phyloP scores from a whole-genome alignment of 208 protist genomes.

The Kentomonas sorsogonicus region DNA sequence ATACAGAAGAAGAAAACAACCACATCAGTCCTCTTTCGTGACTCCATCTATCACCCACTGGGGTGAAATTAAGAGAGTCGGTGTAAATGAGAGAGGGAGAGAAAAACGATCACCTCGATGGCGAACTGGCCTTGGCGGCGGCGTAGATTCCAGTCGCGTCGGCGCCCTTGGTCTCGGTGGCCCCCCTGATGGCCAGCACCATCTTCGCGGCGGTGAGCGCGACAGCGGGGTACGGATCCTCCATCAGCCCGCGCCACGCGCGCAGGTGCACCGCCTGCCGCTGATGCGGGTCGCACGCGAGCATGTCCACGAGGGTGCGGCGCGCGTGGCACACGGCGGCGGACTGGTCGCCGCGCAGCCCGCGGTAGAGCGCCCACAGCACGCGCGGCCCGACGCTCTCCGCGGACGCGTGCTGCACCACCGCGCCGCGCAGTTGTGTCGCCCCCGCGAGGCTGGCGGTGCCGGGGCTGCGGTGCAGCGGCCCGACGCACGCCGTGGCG shows the following conservation, averaged over 20 bases:
- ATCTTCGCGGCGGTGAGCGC: slow-evolving; percentile 54
- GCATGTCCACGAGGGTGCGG: slow-evolving; percentile 42
- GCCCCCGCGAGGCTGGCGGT: slow-evolving; percentile 25
- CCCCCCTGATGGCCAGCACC: slow-evolving; percentile 21
- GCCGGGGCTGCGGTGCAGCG: slow-evolving; percentile 19
- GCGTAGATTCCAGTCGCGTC: slow-evolving; percentile 9
- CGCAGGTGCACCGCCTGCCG: slow-evolving; percentile 24
- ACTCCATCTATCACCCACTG: no score
- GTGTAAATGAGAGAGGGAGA: no score
- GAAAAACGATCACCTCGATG: no score
- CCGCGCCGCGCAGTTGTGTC: no score
- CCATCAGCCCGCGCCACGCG: slow-evolving; percentile 46
- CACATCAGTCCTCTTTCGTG: no score
- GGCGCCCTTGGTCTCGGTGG: slow-evolving; percentile 16
- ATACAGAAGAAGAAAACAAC: no score
- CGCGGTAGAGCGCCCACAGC: slow-evolving; percentile 70
- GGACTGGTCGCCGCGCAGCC: slow-evolving; percentile 34
- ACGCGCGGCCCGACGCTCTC: slow-evolving; percentile 38
- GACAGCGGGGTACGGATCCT: slow-evolving; percentile 51
- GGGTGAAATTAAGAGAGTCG: no score
- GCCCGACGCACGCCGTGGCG: slow-evolving; percentile 32
- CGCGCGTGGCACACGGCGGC: slow-evolving; percentile 50
- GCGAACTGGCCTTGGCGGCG: no score
- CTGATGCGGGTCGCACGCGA: slow-evolving; percentile 16
- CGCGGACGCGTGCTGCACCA: slow-evolving; percentile 24